Conservation (phyloP, 352 stramenopile genomes). For the Bremia lactucae region DNA sequence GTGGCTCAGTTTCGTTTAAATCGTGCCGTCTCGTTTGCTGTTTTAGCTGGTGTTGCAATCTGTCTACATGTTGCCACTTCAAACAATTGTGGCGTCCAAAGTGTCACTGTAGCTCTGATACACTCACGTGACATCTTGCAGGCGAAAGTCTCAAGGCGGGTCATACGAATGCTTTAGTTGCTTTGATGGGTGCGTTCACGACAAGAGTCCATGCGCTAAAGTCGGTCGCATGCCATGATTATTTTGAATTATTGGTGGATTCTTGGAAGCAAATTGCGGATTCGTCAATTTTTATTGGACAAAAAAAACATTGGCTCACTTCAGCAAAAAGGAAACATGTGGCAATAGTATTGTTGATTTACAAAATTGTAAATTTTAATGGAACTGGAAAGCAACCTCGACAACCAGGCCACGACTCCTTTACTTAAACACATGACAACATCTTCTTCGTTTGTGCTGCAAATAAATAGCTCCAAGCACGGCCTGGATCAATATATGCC, state of each 20-base stretch:
- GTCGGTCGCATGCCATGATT: conserved; percentile 82
- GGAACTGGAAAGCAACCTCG: neutral
- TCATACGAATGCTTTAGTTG: conserved; percentile 78
- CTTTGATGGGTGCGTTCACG: conserved; percentile 49
- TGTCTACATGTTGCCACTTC: conserved; percentile 78
- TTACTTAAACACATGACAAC: no score
- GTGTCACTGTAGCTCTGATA: conserved; percentile 61
- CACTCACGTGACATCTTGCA: conserved; percentile 59
- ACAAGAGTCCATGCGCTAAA: conserved; percentile 35
- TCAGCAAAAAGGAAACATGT: neutral
- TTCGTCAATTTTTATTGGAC: conserved; percentile 65
- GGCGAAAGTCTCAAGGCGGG: conserved; percentile 51
- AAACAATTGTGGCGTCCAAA: conserved; percentile 76
- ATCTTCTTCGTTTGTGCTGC: conserved; percentile 50
- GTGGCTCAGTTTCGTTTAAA: conserved; percentile 67
- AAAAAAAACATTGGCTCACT: neutral
- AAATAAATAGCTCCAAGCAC: conserved; percentile 36
- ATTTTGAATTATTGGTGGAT: conserved; percentile 86
- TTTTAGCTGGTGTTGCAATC: conserved; percentile 66
- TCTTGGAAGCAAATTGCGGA: conserved; percentile 71
- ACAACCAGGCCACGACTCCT: no score
- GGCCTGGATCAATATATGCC: conserved; percentile 34
- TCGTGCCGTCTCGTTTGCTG: conserved; percentile 75
- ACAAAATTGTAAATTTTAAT: conserved; percentile 22
- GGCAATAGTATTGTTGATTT: conserved; percentile 10